These are phyloP conservation scores for Daldinia grandis DNA, from an alignment of 495 filamentous ascomycete genomes.

Conservation along the genomic window DNA sequence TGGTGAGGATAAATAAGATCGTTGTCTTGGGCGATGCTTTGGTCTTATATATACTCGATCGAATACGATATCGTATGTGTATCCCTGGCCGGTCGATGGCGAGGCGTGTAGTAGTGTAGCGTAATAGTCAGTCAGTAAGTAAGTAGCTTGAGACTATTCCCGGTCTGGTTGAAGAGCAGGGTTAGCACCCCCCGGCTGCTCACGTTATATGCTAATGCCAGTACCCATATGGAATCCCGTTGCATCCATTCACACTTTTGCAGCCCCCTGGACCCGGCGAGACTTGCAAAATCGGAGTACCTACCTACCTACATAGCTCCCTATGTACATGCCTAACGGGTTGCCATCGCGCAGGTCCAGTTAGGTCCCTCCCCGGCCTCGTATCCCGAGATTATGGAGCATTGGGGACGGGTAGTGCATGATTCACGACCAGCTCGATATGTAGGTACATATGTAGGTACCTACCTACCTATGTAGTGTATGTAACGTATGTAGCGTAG, in stretches of 20 bases:
- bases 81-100: neutral
- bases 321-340: neutral
- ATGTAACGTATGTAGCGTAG: too few species aligned
- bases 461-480: too few species aligned
- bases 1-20: neutral
- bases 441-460: too few species aligned
- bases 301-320: neutral
- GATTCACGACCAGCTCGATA: neutral
- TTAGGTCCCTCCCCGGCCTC: constrained; percentile 22
- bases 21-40: neutral
- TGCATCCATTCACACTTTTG: neutral
- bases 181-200: neutral
- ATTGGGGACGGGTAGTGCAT: neutral
- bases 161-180: neutral
- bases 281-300: neutral
- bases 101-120: neutral
- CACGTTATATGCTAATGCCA: neutral
- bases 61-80: neutral
- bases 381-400: constrained; percentile 21
- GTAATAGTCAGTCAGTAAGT: neutral
- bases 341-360: neutral
- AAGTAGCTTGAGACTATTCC: constrained; percentile 3
- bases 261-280: neutral
- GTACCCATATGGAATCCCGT: neutral
- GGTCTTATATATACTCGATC: neutral